A percentile compares a stretch with the other conserved stretches of the same genome.
phyloP scores from a whole-genome alignment of 495 filamentous ascomycete genomes.

The Extremus antarcticus region DNA sequence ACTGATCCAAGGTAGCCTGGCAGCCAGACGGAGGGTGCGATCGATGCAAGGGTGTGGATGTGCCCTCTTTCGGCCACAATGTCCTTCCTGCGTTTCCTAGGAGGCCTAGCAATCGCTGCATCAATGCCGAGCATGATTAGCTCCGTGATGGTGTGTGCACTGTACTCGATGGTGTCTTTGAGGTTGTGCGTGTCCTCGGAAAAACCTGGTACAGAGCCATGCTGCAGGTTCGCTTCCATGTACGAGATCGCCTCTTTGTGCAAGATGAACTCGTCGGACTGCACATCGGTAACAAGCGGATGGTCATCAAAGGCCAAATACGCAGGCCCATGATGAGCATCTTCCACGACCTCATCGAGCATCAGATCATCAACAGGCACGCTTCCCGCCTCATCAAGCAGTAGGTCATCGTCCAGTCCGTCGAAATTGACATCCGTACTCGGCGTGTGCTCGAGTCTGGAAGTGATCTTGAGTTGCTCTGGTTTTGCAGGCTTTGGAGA shows the following conservation, averaged over 20 bases:
- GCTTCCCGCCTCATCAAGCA: neutral
- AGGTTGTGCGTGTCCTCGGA: no score
- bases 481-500: neutral
- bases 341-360: neutral
- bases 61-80: slow-evolving; percentile 17
- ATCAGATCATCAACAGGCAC: neutral
- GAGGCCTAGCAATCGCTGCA: neutral
- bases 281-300: neutral
- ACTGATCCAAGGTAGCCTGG: slow-evolving; percentile 22
- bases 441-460: neutral
- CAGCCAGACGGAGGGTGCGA: slow-evolving; percentile 24
- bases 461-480: neutral
- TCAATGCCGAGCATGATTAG: neutral
- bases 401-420: neutral
- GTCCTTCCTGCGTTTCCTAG: neutral
- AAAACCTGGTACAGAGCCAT: slow-evolving; percentile 19
- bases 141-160: neutral
- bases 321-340: neutral
- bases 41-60: slow-evolving; percentile 13
- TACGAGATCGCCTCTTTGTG: neutral
- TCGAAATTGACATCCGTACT: neutral
- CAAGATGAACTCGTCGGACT: neutral
- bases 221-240: slow-evolving; percentile 20
- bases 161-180: neutral
- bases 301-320: neutral